Base-by-base conservation (phyloP, 345 rosid genomes). In the Hibiscus trionum region DNA sequence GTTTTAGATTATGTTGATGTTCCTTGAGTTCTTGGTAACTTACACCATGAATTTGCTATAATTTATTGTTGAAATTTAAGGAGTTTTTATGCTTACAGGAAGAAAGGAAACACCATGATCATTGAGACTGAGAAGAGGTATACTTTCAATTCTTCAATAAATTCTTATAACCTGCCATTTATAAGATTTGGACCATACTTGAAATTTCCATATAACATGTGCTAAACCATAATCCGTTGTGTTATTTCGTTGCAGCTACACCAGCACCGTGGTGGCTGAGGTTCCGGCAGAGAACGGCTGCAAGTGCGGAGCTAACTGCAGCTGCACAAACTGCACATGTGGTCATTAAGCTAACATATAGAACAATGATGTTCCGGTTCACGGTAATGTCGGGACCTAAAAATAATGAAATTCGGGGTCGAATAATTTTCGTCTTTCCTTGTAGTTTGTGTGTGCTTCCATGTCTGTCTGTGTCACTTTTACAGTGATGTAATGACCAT, bases 291-390 rank as follows among this genome's bases (percentile, higher is more conserved):
- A 84, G 82, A 72, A 84, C 63, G 85, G 85, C 1, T 87, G 93
- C 97, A 86, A 89, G 87, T 93, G 98, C 72, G 95, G 98, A 19
- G 17, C 82, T 49, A 75, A 33, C 84, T 93, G 98, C 91, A 17
- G 81, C 50, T 93, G 98, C 79, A 66, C 73, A 24, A n/a, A 73
- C 82, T 93, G 96, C 89, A 81, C 90, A 49, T 90, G 98, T 62
- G 77, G 61, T 68, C 82, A 83, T 7, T 84, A 44, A 88, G 61
- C 47, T 4, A 35, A 42, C 50, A 39, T 42, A 64, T 24, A 21
- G 24, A 37, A 21, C 8, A 12, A 55, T 19, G 26, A 53, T 31
- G 61, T 33, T 17, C 2, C 11, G 33, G 50, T 33, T 33, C 49
- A 11, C 33, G 11, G 35, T 4, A 35, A 35, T 19, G 56, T 19